A percentile compares a stretch with the other conserved stretches of the same genome.
These are phyloP conservation scores for Gastrolobium villosum DNA, from an alignment of 306 rosid species.

Conservation along the genomic window DNA sequence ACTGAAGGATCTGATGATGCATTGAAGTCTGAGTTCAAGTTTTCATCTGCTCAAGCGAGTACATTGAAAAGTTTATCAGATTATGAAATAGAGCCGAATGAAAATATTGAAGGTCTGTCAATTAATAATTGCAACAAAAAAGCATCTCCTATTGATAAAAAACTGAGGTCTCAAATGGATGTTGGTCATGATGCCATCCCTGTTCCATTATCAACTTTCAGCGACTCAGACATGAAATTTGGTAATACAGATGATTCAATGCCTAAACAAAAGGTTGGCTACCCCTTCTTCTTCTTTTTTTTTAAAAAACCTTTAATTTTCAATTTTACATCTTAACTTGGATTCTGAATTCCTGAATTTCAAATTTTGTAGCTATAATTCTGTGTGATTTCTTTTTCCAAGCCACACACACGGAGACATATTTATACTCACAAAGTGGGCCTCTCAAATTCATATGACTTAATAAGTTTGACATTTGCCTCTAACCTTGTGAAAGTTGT, in stretches of 20 bases:
- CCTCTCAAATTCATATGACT: background rate
- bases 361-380: constrained; percentile 17
- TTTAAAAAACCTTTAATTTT: background rate
- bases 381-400: background rate
- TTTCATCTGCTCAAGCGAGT: constrained; percentile 63
- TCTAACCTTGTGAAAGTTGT: constrained; percentile 10
- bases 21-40: constrained; percentile 60
- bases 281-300: background rate
- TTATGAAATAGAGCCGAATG: constrained; percentile 44
- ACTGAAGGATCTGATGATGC: constrained; percentile 63
- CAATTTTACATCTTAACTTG: background rate
- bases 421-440: background rate
- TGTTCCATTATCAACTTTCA: constrained; percentile 45
- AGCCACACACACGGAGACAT: background rate
- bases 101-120: constrained; percentile 48
- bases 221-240: constrained; percentile 47
- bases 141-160: constrained; percentile 41
- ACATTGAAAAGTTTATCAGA: constrained; percentile 52
- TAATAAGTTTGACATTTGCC: constrained; percentile 12
- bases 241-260: constrained; percentile 44
- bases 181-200: constrained; percentile 47
- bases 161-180: constrained; percentile 44
- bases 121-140: constrained; percentile 45
- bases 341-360: constrained; percentile 29
- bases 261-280: constrained; percentile 59